Base-by-base conservation (phyloP, 78 protist genomes). In the Tieghemostelium lacteum region DNA sequence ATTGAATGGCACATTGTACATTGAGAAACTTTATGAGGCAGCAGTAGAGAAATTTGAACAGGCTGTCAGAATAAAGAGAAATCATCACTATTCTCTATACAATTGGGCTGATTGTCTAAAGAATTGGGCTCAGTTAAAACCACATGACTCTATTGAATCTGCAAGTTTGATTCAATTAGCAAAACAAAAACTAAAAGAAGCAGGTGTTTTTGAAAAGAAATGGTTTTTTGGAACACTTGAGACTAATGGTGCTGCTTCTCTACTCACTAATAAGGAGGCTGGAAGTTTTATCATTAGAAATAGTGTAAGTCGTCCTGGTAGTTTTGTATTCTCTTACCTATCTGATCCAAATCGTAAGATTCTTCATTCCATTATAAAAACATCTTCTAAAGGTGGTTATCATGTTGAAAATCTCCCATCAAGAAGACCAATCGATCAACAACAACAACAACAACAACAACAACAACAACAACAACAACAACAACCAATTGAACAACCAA, bases 211-310 rank as follows among this genome's bases (percentile, higher is more conserved):
- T 42, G 86, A 76, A 22, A 87, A 87, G 65, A 40, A 60, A 31
- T 87, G 93, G 93, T 87, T 87, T 72, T 87, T 73, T 73, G 76
- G 75, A 6, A 87, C 93, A 24, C 40, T 87, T 0, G 86, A 66
- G 45, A 87, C 93, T 10, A 64, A 61, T 39, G 93, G 93, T 73
- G 93, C 85, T 8, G 80, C 83, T 0, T 60, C 86, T 3, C 72
- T 85, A 0, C 34, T 61, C 0, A 61, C 88, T 28, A 72, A 72
- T 33, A 69, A 67, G 33, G 75, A 67, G 5, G 88, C 88, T 22
- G 88, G 88, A 29, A 54, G 75, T 34, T 78, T 78, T 29, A 78
- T 78, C 45, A 78, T 78, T 39, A 64, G 88, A 78, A 78, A 78
- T 49, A 54, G 69, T 2, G 66, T 66, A 31, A 78, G 88, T 78